Base-by-base conservation (phyloP, 306 rosid genomes). In the Glycine soja region DNA sequence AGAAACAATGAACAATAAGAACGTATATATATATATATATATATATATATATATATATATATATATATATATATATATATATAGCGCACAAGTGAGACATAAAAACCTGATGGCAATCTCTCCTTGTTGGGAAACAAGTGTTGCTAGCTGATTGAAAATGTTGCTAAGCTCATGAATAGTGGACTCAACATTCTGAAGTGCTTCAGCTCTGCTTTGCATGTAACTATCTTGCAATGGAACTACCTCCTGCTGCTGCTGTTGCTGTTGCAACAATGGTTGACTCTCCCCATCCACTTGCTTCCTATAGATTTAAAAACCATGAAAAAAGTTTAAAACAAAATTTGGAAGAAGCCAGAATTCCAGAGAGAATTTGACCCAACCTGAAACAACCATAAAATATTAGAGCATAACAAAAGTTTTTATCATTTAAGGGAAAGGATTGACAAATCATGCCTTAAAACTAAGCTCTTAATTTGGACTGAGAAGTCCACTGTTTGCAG, bases 131-230 rank as follows among this genome's bases (percentile, higher is more conserved):
- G 98, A 96, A 75, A 96, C 98, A 56, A 96, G 94, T 12, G 98
- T 96, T 15, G 98, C 98, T 53, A 92, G 85, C 82, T 96, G 97
- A 90, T 92, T 96, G 82, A 96, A 93, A 78, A 96, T 96, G 89
- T 72, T 93, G 91, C 99, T 81, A 74, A 96, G 91, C 84, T 96
- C 98, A 77, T 96, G 98, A 80, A 96, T 93, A 64, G 98, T 96
- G 80, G 98, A 96, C 87, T 96, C 98, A 36, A 92, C 97, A 85
- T 93, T 96, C 82, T 93, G 99, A 85, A 96, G 91, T 77, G 99
- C 97, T 85, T 93, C 98, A 83, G 98, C 92, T 83, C 98, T 85
- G 91, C 97, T 96, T 87, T 96, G 99, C 97, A 93, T 93, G 91
- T 88, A 93, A 80, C 86, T 88, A 69, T 93, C 99, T 88, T 92